A percentile compares a stretch with the other conserved stretches of the same genome.
These are phyloP conservation scores for Diaporthe aspalathi DNA, from an alignment of 2,329 filamentous ascomycete genomes.

Conservation along the genomic window DNA sequence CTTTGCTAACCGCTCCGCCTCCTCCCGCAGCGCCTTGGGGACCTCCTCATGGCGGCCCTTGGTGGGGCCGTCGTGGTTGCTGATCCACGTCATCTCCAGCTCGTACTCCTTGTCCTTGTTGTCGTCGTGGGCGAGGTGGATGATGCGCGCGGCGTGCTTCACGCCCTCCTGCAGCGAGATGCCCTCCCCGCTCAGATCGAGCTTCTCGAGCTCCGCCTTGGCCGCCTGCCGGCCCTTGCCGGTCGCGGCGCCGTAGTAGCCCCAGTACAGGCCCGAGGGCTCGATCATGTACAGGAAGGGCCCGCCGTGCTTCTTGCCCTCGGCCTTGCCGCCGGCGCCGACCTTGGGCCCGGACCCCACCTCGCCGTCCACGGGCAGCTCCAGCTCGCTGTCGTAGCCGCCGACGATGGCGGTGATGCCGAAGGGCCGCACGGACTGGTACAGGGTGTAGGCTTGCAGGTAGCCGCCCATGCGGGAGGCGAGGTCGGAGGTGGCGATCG, in stretches of 20 bases:
- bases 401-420: constrained; percentile 95
- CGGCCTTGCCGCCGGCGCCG: constrained; percentile 86
- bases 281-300: constrained; percentile 99
- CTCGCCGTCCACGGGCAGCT: constrained; percentile 88
- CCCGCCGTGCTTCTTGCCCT: constrained; percentile 81
- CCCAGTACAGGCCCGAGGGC: constrained; percentile 97
- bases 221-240: constrained; percentile 97
- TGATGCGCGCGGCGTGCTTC: constrained; percentile 96
- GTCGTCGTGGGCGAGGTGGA: constrained; percentile 97
- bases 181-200: constrained; percentile 82
- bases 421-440: constrained; percentile 95
- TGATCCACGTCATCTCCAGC: constrained; percentile 99
- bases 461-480: constrained; percentile 95
- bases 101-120: constrained; percentile 99
- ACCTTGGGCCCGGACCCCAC: constrained; percentile 83
- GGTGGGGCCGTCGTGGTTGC: constrained; percentile 83
- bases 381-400: constrained; percentile 91
- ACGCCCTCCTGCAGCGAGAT: constrained; percentile 88
- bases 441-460: constrained; percentile 96
- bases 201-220: constrained; percentile 98
- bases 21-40: constrained; percentile 87
- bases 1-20: constrained; percentile 91
- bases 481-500: constrained; percentile 88
- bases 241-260: constrained; percentile 97
- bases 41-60: constrained; percentile 95